Conservation (phyloP, 495 filamentous ascomycete genomes). For the Rostrohypoxylon terebratum region DNA sequence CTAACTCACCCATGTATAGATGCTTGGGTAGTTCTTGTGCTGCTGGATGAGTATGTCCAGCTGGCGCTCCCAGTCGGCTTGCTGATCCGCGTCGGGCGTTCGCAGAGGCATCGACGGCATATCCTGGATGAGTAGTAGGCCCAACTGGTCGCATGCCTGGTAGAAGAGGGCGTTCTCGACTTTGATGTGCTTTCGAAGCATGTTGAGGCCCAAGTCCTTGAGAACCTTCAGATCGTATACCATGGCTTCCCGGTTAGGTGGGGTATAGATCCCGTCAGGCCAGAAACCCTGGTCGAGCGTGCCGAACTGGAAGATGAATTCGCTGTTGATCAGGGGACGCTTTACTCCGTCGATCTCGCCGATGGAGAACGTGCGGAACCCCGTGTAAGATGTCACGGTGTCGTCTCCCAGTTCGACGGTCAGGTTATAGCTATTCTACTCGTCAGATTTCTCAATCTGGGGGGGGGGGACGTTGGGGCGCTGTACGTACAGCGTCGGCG, state of each 20-base stretch:
- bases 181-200: constrained; percentile 79
- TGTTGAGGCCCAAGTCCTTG: constrained; percentile 73
- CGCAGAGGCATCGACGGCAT: constrained; percentile 68
- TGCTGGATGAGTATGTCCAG: constrained; percentile 70
- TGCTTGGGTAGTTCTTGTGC: constrained; percentile 71
- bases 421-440: constrained; percentile 63
- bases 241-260: constrained; percentile 73
- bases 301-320: constrained; percentile 73
- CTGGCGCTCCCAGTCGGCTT: constrained; percentile 71
- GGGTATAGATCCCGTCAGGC: constrained; percentile 73
- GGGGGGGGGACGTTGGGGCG: background rate
- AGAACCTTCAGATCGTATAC: constrained; percentile 70
- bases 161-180: constrained; percentile 74
- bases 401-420: constrained; percentile 68
- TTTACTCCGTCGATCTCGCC: constrained; percentile 68
- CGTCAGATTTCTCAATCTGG: background rate
- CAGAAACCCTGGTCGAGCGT: constrained; percentile 77
- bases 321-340: constrained; percentile 70
- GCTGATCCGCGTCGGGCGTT: constrained; percentile 61
- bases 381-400: constrained; percentile 68
- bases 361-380: constrained; percentile 71
- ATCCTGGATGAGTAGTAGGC: constrained; percentile 73
- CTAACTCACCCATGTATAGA: constrained; percentile 59
- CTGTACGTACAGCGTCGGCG: constrained; percentile 61
- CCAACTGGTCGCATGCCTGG: constrained; percentile 72